These are phyloP conservation scores for Saccharomycopsis fermentans DNA, from an alignment of 805 yeast genomes.

Conservation along the genomic window DNA sequence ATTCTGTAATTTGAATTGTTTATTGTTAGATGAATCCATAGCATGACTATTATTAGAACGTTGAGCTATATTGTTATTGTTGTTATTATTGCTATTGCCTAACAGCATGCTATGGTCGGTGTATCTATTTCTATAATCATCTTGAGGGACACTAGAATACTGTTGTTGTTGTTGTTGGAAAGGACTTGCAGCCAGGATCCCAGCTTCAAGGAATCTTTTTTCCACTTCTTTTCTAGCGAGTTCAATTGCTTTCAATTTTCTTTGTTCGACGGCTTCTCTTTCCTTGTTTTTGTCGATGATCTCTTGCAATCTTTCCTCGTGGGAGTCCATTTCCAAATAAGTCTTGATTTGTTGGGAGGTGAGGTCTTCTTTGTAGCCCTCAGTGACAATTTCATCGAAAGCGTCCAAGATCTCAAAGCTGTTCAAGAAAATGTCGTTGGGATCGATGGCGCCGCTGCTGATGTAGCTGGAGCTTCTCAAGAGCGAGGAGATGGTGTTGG, in stretches of 20 bases:
- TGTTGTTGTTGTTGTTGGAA: conserved; percentile 20
- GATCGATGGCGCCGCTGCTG: conserved; percentile 42
- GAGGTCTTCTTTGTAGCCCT: conserved; percentile 86
- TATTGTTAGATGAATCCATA: neutral
- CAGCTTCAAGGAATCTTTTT: conserved; percentile 42
- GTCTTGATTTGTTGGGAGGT: conserved; percentile 75
- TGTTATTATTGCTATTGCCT: neutral
- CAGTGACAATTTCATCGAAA: conserved; percentile 83
- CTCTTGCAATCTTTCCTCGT: conserved; percentile 97
- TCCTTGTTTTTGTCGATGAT: conserved; percentile 96
- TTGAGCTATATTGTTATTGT: neutral
- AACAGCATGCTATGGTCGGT: neutral
- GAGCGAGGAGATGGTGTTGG: conserved; percentile 69
- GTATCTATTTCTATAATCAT: conserved; percentile 1
- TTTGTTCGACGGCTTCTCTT: conserved; percentile 91
- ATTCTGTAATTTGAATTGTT: conserved; percentile 1
- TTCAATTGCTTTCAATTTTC: conserved; percentile 90
- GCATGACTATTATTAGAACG: neutral
- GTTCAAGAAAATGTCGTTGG: conserved; percentile 68
- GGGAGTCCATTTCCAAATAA: conserved; percentile 93
- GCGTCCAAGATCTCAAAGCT: conserved; percentile 87
- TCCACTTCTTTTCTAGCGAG: conserved; percentile 73
- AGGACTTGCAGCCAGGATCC: conserved; percentile 22
- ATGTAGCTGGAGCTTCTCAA: conserved; percentile 31
- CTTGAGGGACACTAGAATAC: conserved; percentile 21